Evolutionary conservation across 805 yeast genomes (phyloP).

Genomic region (Hermanozyma aechmeae): DNA sequence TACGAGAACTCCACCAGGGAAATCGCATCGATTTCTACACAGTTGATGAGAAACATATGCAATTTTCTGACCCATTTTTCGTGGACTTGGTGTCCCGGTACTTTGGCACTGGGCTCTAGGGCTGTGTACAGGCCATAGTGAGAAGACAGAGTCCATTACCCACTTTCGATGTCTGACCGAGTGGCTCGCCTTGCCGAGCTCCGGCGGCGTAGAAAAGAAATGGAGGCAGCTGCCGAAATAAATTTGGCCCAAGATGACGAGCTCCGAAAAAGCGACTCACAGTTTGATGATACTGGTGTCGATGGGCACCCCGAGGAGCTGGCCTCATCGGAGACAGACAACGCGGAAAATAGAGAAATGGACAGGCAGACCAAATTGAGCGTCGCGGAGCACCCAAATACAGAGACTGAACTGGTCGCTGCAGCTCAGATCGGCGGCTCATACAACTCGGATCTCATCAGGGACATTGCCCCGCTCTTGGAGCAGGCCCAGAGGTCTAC

Average conservation of each 20-base stretch:
- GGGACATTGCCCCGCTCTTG: conserved; percentile 16
- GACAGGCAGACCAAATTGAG: no score
- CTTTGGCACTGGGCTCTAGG: conserved; percentile 18
- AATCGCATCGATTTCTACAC: conserved; percentile 38
- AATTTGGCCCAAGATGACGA: no score
- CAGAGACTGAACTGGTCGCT: no score
- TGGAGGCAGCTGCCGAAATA: no score
- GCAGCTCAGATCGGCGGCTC: no score
- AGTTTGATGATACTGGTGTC: no score
- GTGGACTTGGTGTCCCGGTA: conserved; percentile 33
- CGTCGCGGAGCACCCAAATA: no score
- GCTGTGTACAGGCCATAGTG: neutral
- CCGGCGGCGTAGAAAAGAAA: no score
- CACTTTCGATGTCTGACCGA: conserved; percentile 2
- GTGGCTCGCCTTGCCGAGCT: conserved; percentile 11
- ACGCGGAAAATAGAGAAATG: no score
- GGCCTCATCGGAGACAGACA: no score
- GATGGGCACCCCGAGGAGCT: no score
- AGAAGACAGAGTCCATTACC: neutral
- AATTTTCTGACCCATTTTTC: conserved; percentile 44
- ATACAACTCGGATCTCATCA: conserved; percentile 23
- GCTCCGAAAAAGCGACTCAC: no score
- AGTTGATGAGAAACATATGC: conserved; percentile 59
- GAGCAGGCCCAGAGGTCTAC: conserved; percentile 19
- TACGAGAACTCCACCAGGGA: conserved; percentile 35